Percentiles rank a stretch among this genome's conserved stretches.
These are phyloP conservation scores for Sanghuangporus sanghuang DNA, from an alignment of 1,284 basidiomycete genomes.

Conservation along the genomic window DNA sequence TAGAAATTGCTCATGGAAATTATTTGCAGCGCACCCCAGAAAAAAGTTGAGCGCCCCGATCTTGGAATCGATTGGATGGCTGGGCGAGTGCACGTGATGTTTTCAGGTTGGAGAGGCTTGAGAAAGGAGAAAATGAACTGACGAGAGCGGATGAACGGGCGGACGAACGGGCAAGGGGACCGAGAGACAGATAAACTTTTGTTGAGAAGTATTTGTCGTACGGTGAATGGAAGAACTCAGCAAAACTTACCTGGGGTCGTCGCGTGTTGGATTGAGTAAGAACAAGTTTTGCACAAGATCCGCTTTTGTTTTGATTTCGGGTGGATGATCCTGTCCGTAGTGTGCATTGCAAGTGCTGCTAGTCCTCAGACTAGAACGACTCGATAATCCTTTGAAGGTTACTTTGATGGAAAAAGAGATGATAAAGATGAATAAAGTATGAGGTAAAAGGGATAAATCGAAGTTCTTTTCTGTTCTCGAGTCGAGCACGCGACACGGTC, in stretches of 20 bases:
- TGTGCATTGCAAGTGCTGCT: too few relatives aligned
- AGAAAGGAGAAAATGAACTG: neutral
- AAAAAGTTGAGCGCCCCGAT: neutral
- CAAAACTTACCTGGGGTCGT: neutral
- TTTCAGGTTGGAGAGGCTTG: neutral
- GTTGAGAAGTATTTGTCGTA: neutral
- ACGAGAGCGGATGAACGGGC: neutral
- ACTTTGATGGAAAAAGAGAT: neutral
- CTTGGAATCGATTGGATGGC: neutral
- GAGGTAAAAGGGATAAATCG: neutral
- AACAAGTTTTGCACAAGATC: neutral
- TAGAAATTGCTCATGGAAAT: neutral
- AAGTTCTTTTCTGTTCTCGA: too few relatives aligned
- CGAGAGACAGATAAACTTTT: neutral
- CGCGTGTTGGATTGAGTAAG: neutral
- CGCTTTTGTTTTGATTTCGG: too few relatives aligned
- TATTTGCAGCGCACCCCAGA: neutral
- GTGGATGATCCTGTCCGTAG: neutral
- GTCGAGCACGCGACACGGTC: neutral
- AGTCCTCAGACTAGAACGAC: neutral
- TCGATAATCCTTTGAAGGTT: neutral
- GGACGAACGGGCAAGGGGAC: neutral
- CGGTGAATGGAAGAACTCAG: neutral
- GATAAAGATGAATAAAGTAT: neutral
- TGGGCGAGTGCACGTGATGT: neutral